Evolutionary conservation across 257 asterid genomes (phyloP), one percentile per base, ranked within the genome.

Genomic region (Lycium ferocissimum): DNA sequence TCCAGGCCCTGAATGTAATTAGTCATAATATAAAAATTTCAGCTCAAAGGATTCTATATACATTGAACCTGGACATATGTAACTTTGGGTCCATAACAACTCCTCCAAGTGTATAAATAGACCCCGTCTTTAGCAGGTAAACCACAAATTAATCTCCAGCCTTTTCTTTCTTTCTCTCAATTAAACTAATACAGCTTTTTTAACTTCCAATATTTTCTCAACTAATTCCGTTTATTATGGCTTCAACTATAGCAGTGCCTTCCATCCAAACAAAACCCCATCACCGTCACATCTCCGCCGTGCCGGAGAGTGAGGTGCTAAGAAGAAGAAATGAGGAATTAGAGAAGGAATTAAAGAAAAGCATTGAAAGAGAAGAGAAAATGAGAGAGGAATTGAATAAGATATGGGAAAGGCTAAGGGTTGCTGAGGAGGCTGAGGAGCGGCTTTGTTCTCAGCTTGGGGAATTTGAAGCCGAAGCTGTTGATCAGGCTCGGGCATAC

Each of bases 401-500:
- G 33, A 26, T 26, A 26, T 26, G 33, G 33, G 33, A 26, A 1
- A 26, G 33, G 33, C 33, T 26, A 26, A 26, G 33, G 33, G 33
- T 26, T 26, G 33, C 33, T 26, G 33, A 26, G 33, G 33, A 26
- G 33, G 33, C 33, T 26, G 33, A 26, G 33, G 33, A 26, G 33
- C 33, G 33, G 33, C 33, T 26, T 26, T 26, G 33, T 26, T 26
- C 33, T 26, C 33, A 26, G 33, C 33, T 26, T 26, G 33, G 33
- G 33, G 33, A 26, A 26, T 26, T 26, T 26, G 33, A 26, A 26
- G 33, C 33, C 33, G 33, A 26, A 26, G 33, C 33, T 26, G 1
- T 26, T 1, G 33, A 26, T 20, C 94, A 91, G 86, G 97, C 93
- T 9, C 91, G 97, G 17, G 87, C 89, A 0, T 92, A 92, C 86